Evolutionary conservation across 768 basidiomycete species (phyloP).

Genomic region (Pleurotus sapidus): DNA sequence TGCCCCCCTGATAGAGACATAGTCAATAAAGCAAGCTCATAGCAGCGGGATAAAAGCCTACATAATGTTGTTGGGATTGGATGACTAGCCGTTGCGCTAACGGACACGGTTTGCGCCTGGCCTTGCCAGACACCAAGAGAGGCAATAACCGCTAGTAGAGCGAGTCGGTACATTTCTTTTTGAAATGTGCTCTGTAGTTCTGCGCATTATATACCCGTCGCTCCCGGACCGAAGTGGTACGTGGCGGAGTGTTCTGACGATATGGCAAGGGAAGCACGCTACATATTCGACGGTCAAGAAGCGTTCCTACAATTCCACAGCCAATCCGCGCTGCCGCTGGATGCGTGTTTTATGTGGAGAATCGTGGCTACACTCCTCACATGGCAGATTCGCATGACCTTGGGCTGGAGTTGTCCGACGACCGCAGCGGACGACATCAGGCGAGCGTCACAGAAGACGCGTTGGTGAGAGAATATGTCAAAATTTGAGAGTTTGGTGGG

Average conservation of each 20-base stretch:
- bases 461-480: no score
- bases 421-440: no score
- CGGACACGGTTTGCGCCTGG: slow-evolving; percentile 28
- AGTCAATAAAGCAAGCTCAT: neutral
- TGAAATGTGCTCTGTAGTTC: neutral
- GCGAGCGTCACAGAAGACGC: no score
- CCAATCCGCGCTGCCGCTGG: neutral
- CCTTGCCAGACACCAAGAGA: neutral
- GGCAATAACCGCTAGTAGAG: neutral
- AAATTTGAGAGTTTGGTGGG: no score
- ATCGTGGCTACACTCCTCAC: neutral
- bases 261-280: neutral
- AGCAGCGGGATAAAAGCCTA: slow-evolving; percentile 21
- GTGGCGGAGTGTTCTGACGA: neutral
- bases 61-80: slow-evolving; percentile 50
- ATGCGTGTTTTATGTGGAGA: neutral
- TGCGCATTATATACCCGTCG: neutral
- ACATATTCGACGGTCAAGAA: neutral
- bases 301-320: neutral
- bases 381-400: slow-evolving; percentile 5
- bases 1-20: slow-evolving; percentile 36
- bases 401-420: no score
- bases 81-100: slow-evolving; percentile 48
- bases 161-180: neutral
- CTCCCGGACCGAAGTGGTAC: neutral